phyloP scores from a whole-genome alignment of 306 rosid species.

The Lupinus albus region DNA sequence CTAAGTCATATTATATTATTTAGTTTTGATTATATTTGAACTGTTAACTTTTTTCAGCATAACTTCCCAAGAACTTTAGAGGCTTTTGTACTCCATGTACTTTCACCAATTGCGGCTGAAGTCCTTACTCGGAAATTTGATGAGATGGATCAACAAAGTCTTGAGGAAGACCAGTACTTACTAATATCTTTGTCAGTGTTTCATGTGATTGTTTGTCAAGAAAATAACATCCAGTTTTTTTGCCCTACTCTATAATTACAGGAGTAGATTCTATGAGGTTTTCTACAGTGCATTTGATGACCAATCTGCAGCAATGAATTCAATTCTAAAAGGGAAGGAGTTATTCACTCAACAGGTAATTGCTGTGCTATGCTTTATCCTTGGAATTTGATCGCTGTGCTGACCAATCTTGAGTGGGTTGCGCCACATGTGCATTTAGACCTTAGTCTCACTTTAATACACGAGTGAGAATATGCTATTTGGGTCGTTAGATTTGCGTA shows the following conservation, averaged over 20 bases:
- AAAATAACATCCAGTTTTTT: conserved; percentile 38
- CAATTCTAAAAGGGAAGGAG: conserved; percentile 85
- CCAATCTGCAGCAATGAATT: conserved; percentile 80
- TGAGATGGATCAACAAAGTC: conserved; percentile 71
- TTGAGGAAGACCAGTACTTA: conserved; percentile 70
- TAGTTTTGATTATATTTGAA: conserved; percentile 34
- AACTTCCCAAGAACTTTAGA: conserved; percentile 90
- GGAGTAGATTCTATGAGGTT: conserved; percentile 69
- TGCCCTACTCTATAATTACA: conserved; percentile 41
- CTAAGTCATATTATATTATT: not conserved
- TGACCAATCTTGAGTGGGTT: too few species aligned
- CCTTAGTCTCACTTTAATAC: conserved; percentile 48
- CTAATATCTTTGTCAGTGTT: conserved; percentile 33
- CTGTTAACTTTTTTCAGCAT: conserved; percentile 53
- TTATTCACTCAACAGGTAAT: conserved; percentile 75
- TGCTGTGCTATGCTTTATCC: conserved; percentile 45
- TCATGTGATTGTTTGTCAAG: conserved; percentile 37
- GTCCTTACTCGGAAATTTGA: conserved; percentile 89
- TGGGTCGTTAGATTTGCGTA: conserved; percentile 27
- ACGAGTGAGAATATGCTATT: conserved; percentile 35
- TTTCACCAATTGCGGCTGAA: conserved; percentile 86
- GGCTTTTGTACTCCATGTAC: conserved; percentile 84
- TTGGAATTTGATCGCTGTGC: too few species aligned
- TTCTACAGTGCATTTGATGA: conserved; percentile 88
- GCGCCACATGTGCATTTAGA: conserved; percentile 49